phyloP scores from a whole-genome alignment of 495 filamentous ascomycete genomes.

The Hypoxylon lienhwacheense region DNA sequence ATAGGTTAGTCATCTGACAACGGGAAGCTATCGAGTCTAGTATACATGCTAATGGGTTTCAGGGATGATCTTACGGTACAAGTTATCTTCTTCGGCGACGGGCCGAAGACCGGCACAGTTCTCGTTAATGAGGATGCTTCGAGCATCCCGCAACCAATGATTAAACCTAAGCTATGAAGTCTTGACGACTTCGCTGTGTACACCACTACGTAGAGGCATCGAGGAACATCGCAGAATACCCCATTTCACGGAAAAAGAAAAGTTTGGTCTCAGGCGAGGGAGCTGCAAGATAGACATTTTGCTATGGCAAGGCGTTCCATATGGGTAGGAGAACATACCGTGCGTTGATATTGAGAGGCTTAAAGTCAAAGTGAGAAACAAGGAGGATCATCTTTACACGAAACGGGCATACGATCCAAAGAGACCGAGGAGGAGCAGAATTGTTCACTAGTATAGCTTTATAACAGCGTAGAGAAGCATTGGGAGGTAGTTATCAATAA shows the following conservation, averaged over 20 bases:
- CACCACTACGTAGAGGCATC: no score
- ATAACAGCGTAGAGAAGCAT: no score
- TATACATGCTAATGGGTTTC: constrained; percentile 7
- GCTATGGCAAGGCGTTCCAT: constrained; percentile 20
- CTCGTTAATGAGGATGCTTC: constrained; percentile 84
- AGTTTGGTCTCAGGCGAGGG: background rate
- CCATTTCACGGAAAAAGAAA: background rate
- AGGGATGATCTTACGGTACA: constrained; percentile 92
- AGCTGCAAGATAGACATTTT: constrained; percentile 7
- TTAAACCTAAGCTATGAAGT: constrained; percentile 46
- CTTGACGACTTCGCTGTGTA: constrained; percentile 3
- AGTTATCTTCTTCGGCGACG: constrained; percentile 96
- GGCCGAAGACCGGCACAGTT: constrained; percentile 71
- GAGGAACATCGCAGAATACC: background rate
- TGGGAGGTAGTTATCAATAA: no score
- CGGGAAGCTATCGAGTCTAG: background rate
- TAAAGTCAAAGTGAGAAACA: constrained; percentile 6
- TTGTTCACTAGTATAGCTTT: no score
- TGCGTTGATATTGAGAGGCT: background rate
- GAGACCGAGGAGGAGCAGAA: no score
- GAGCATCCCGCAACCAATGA: constrained; percentile 58
- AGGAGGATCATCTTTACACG: background rate
- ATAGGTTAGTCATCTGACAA: constrained; percentile 59
- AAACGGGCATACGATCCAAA: no score
- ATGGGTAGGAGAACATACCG: constrained; percentile 9